Base-by-base conservation (phyloP, 768 basidiomycete species). In the Panaeolus papilionaceus region DNA sequence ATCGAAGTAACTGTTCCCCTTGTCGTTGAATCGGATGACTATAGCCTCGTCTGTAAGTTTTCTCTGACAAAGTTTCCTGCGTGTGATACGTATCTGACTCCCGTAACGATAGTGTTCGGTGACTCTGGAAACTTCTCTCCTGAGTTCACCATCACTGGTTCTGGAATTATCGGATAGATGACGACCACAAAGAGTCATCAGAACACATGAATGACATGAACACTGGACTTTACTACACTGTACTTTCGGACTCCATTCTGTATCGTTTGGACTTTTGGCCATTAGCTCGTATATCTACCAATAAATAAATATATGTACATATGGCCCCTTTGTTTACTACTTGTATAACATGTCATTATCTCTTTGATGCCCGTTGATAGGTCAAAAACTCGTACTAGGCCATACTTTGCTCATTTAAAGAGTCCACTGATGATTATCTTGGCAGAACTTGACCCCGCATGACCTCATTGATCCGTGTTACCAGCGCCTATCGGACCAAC, bases 71-170 rank as follows among this genome's bases (percentile, higher is more conserved):
- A 20, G 10, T 18, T 2, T 16, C 33, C 38, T 42, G 45, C 23
- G 42, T 18, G 18, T 10, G 64, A 64, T 14, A n/a, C 18, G 23
- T 28, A 64, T 63, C 64, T 49, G 63, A 64, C 49, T 62, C 18
- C 5, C 33, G 5, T 28, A 33, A 58, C 20, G 39, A n/a, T 63
- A 86, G 85, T 87, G 62, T 79, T 86, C 45, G 85, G 85, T 12
- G 85, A 85, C 73, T 85, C 84, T 54, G 85, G 84, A 18, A 79
- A 86, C 69, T 76, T 75, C 45, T 79, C 79, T 2, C 74, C 75
- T 39, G 33, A 28, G 6, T 77, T 79, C 64, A 74, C 75, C 3
- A 79, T 79, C 63, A 72, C 38, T 9, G 71, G 71, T 11, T 70
- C 67, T 37, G 51, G 66, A 66, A 58, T 68, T 10, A 16, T 58